A percentile compares a stretch with the other conserved stretches of the same genome.
These are phyloP conservation scores for Blastosporella zonata DNA, from an alignment of 1,284 basidiomycete genomes.

Conservation along the genomic window DNA sequence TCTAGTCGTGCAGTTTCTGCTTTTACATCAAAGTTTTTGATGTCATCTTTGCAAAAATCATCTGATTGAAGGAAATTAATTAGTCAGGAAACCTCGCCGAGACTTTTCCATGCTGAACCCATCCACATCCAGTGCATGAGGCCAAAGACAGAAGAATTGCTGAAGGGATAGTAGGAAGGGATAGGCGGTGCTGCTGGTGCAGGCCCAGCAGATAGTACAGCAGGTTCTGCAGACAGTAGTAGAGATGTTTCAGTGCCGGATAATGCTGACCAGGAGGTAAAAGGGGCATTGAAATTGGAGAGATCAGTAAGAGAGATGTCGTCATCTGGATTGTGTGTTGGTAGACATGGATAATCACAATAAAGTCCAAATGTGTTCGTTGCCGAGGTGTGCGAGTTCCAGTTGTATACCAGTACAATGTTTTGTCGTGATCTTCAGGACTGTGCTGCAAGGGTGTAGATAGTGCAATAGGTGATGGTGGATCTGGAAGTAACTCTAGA, in stretches of 20 bases:
- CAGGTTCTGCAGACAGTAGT: too few species aligned
- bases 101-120: constrained; percentile 20
- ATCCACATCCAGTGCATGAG: constrained; percentile 26
- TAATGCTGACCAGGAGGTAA: neutral
- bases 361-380: constrained; percentile 5
- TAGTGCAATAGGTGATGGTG: neutral
- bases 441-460: neutral
- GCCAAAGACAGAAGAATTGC: constrained; percentile 16
- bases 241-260: neutral
- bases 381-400: too few species aligned
- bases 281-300: neutral
- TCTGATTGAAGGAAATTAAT: constrained; percentile 21
- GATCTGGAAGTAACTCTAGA: neutral
- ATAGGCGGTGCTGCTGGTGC: too few species aligned
- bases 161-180: constrained; percentile 9
- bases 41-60: constrained; percentile 19
- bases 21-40: constrained; percentile 17
- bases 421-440: neutral
- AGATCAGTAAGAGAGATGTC: constrained; percentile 1
- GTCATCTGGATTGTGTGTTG: constrained; percentile 10
- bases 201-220: too few species aligned
- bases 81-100: constrained; percentile 15
- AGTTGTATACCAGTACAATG: too few species aligned
- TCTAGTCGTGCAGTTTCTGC: constrained; percentile 19
- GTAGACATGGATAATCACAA: constrained; percentile 3